These are phyloP conservation scores for Coniella lustricola DNA, from an alignment of 2,329 filamentous ascomycete genomes.

Conservation along the genomic window DNA sequence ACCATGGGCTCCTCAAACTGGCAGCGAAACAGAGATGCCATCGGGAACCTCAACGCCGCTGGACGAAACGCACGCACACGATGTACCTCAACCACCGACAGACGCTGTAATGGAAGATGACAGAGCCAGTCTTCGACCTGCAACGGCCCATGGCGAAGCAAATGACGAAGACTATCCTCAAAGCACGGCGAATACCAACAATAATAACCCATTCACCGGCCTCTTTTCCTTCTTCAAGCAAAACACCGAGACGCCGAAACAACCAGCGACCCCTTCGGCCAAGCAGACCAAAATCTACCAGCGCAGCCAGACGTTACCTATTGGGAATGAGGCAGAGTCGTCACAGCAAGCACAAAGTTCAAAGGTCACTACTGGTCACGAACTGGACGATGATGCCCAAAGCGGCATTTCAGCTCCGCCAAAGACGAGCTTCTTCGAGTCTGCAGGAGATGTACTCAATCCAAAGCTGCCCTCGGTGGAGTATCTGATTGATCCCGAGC, in stretches of 20 bases:
- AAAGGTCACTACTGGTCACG: slow-evolving; percentile 43
- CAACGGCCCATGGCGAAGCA: slow-evolving; percentile 29
- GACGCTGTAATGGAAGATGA: slow-evolving; percentile 64
- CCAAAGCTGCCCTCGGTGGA: slow-evolving; percentile 76
- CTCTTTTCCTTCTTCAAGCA: slow-evolving; percentile 68
- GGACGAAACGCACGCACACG: slow-evolving; percentile 32
- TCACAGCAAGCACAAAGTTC: slow-evolving; percentile 30
- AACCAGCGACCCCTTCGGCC: slow-evolving; percentile 37
- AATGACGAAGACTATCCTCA: slow-evolving; percentile 19
- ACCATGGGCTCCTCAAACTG: slow-evolving; percentile 34
- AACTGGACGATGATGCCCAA: slow-evolving; percentile 35
- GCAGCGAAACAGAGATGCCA: slow-evolving; percentile 15
- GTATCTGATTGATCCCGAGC: slow-evolving; percentile 77
- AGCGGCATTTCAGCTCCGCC: slow-evolving; percentile 63
- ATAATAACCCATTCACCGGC: slow-evolving; percentile 48
- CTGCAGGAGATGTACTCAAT: slow-evolving; percentile 85
- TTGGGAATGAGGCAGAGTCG: slow-evolving; percentile 30
- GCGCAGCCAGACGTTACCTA: slow-evolving; percentile 65
- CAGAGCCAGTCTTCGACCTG: slow-evolving; percentile 46
- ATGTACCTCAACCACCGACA: slow-evolving; percentile 64
- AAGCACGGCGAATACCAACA: slow-evolving; percentile 29
- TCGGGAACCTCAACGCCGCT: slow-evolving; percentile 29
- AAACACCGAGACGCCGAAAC: slow-evolving; percentile 43
- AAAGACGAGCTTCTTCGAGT: slow-evolving; percentile 88
- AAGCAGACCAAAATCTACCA: slow-evolving; percentile 67